Evolutionary conservation across 768 basidiomycete genomes (phyloP), one percentile per base, ranked within the genome.

Genomic region (Lanmaoa rubissima): DNA sequence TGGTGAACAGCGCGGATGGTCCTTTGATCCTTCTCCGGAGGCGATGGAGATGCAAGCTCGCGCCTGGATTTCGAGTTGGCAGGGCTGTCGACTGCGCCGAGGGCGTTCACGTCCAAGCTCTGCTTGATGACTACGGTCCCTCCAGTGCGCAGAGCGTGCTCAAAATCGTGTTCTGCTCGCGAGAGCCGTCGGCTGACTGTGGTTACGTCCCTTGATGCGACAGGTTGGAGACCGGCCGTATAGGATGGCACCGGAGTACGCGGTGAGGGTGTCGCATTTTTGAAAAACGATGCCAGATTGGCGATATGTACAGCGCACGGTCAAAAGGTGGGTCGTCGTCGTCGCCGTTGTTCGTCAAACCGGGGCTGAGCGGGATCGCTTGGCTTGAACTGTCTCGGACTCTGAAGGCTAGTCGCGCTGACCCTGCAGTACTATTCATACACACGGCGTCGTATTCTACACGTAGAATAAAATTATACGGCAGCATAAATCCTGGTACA

Each of bases 141-240:
- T 41, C 83, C 83, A 12, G 76, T 76, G 57, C 76, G 79, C 61
- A 94, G 71, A 13, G 86, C 90, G 65, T 85, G 83, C 73, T 93
- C 91, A 63, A 94, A 94, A 69, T 91, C 89, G 67, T 87, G 76
- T 74, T 91, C 89, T 34, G 85, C 83, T 40, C 89, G 82, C 42
- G 91, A 92, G 44, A 79, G 69, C 32, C 88, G 82, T 54, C 84
- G 81, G 52, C 75, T 76, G 34, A 66, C 64, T 48, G 67, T 68
- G 51, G 67, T 73, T 19, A 69, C 67, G 73, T 86, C 83, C 50
- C 75, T 76, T 12, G 82, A 79, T 2, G 78, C 81, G 57, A 84
- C 76, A 12, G 88, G 85, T 40, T 81, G 82, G 19, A 88, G 78
- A 38, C 79, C 76, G 39, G 73, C 56, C 5, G 81, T 75, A 60